These are phyloP conservation scores for Solanum sejunctum DNA, from an alignment of 257 asterid species.

Conservation along the genomic window DNA sequence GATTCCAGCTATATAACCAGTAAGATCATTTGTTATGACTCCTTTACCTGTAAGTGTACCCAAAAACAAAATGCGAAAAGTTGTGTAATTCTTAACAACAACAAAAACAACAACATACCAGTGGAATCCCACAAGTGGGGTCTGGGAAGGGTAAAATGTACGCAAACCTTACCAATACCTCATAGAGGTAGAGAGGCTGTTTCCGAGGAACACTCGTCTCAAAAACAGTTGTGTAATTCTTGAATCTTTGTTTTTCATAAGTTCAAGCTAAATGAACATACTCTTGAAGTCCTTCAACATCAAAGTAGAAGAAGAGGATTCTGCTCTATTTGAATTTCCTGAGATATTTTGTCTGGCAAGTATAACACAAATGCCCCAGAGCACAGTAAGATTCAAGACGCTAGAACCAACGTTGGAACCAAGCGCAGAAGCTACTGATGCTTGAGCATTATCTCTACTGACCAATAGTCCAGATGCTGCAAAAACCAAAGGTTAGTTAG, in stretches of 20 bases:
- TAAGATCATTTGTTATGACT: constrained; percentile 12
- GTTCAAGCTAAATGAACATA: background rate
- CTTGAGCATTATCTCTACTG: constrained; percentile 21
- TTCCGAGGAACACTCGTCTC: too few species aligned
- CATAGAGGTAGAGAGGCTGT: too few species aligned
- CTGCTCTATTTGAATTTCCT: background rate
- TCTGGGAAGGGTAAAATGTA: too few species aligned
- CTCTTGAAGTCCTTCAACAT: background rate
- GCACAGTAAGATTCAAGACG: constrained; percentile 14
- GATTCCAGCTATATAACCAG: constrained; percentile 32
- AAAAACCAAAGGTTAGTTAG: background rate
- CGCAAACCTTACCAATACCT: too few species aligned
- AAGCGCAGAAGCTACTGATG: constrained; percentile 17
- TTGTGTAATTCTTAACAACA: background rate
- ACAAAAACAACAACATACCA: too few species aligned
- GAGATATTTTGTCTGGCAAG: constrained; percentile 9
- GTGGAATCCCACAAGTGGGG: too few species aligned
- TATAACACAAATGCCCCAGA: constrained; percentile 31
- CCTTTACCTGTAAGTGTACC: constrained; percentile 16
- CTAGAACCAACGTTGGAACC: constrained; percentile 25
- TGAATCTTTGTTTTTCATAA: background rate
- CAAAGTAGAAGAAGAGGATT: background rate
- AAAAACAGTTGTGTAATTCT: background rate
- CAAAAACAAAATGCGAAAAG: background rate
- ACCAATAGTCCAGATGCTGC: constrained; percentile 22